Conservation (phyloP, 2,329 filamentous ascomycete genomes). For the Zarea fungicola region DNA sequence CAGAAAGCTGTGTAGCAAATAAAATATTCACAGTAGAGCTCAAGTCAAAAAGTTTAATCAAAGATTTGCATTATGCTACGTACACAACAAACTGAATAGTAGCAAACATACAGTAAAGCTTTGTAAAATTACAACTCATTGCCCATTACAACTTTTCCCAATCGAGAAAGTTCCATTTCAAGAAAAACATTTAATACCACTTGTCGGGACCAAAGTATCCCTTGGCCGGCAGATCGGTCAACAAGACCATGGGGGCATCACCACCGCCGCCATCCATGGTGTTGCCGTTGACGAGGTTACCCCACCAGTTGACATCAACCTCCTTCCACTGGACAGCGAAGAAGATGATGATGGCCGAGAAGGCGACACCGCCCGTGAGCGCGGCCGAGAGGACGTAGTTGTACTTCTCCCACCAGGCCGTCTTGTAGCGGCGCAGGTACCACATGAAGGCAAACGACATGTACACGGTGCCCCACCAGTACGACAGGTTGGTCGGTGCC, state of each 20-base stretch:
- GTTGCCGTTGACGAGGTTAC: slow-evolving; percentile 23
- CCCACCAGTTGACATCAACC: slow-evolving; percentile 38
- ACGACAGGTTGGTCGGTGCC: slow-evolving; percentile 38
- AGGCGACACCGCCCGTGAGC: slow-evolving; percentile 35
- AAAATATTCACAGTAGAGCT: too few relatives aligned
- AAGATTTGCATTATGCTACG: too few relatives aligned
- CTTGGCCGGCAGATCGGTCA: slow-evolving; percentile 5
- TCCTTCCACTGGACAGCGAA: slow-evolving; percentile 36
- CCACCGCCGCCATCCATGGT: slow-evolving; percentile 17
- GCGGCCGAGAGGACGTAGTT: slow-evolving; percentile 39
- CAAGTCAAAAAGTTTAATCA: too few relatives aligned
- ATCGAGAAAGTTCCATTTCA: background rate
- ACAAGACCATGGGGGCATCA: background rate
- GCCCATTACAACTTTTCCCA: background rate
- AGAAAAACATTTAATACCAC: slow-evolving; percentile 1
- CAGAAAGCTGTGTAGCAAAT: too few relatives aligned
- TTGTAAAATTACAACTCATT: too few relatives aligned
- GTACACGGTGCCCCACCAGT: slow-evolving; percentile 37
- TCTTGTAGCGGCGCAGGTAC: slow-evolving; percentile 31
- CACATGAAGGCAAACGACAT: slow-evolving; percentile 39
- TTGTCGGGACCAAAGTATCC: slow-evolving; percentile 11
- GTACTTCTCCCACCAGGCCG: slow-evolving; percentile 42
- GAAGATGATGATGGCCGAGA: slow-evolving; percentile 38
- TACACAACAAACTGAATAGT: too few relatives aligned
- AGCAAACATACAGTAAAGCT: too few relatives aligned